Evolutionary conservation across 257 asterid genomes (phyloP), one percentile per base, ranked within the genome.

Genomic region (Cynanchum wilfordii): DNA sequence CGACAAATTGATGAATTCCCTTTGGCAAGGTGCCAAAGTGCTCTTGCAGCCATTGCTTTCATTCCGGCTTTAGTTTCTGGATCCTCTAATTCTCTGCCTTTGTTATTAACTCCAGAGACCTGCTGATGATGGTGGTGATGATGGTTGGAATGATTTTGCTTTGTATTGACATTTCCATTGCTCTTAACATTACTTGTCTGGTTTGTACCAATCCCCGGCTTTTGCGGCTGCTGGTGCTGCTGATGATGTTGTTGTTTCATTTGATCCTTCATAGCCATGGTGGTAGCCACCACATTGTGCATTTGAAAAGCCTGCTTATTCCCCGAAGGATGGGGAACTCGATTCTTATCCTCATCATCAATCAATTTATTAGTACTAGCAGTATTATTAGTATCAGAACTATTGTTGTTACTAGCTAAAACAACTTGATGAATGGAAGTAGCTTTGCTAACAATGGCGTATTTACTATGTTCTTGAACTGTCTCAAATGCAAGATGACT

Each of bases 31-130:
- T 84, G 79, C 90, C 96, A 84, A 17, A 93, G 89, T 62, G 98
- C 98, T 73, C 87, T 80, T 0, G 98, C 97, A 2, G 96, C 82
- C 98, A 93, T 91, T 15, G 89, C 89, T 80, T 93, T 90, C 71
- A 89, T 88, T 16, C 89, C 69, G 11, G 90, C 85, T 79, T 89
- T 93, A 2, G 91, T 87, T 9, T 66, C 79, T 6, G 98, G 92
- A 17, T 86, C 96, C 88, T 89, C 98, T 79, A 79, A 74, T 70
- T 90, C 98, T 36, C 95, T 70, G 13, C 88, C 96, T 69, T 81
- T 83, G 65, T 74, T 87, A 64, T 72, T 85, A 50, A 83, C 79
- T 68, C 89, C 88, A 0, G 87, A 62, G 17, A 76, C 56, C 2
- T 84, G 80, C 76, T 69, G 75, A 64, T 78, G 78, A 4, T 70